phyloP scores from a whole-genome alignment of 2,329 filamentous ascomycete species.

The Aaosphaeria pasadenensis region DNA sequence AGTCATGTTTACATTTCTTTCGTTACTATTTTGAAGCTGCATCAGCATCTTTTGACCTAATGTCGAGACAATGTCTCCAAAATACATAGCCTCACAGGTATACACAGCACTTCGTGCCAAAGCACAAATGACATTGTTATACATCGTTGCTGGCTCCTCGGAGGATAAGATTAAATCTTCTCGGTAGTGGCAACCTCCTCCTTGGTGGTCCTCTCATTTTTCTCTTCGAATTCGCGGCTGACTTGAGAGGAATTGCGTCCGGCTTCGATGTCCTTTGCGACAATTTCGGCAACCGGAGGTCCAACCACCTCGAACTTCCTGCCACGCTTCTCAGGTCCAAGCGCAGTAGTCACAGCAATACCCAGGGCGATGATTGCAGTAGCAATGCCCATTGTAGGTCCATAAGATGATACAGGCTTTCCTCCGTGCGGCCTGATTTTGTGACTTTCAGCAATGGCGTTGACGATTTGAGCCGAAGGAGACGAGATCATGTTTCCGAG shows the following conservation, averaged over 20 bases:
- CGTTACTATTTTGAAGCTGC: no score
- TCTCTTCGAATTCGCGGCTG: slow-evolving; percentile 12
- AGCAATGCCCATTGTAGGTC: slow-evolving; percentile 71
- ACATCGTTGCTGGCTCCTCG: background rate
- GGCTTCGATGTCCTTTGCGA: slow-evolving; percentile 30
- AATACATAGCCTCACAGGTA: no score
- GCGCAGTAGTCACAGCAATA: slow-evolving; percentile 63
- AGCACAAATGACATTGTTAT: background rate
- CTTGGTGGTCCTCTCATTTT: slow-evolving; percentile 15
- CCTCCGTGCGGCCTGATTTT: slow-evolving; percentile 54
- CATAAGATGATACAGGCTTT: slow-evolving; percentile 64
- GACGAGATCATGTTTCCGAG: slow-evolving; percentile 73
- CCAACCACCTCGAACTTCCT: slow-evolving; percentile 63
- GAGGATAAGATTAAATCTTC: background rate
- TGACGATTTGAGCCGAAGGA: slow-evolving; percentile 73
- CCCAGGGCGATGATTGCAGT: slow-evolving; percentile 73
- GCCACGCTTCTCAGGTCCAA: slow-evolving; percentile 74
- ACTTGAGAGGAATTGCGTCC: slow-evolving; percentile 15
- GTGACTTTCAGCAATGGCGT: slow-evolving; percentile 62
- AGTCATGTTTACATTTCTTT: no score
- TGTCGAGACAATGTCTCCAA: no score
- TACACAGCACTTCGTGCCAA: background rate
- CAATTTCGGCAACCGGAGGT: slow-evolving; percentile 46
- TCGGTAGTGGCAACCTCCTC: slow-evolving; percentile 13
- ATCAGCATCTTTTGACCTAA: no score